Evolutionary conservation across 2,329 filamentous ascomycete genomes (phyloP), one percentile per base, ranked within the genome.

Genomic region (Lecanicillium sp.): DNA sequence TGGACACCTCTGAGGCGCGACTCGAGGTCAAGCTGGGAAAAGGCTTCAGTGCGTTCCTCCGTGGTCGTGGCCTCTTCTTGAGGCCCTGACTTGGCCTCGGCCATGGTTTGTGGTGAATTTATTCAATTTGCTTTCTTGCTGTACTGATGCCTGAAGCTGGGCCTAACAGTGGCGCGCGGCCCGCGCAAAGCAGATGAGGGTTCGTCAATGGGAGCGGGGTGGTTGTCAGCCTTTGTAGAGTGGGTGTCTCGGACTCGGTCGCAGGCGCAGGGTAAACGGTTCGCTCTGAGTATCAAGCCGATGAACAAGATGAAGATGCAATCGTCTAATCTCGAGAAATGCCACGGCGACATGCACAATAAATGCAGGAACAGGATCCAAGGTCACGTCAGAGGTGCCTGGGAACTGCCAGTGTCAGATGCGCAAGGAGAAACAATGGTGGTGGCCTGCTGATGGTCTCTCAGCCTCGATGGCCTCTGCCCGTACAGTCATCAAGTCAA

Each of bases 11-110:
- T 62, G 42, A 74, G 57, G 14, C 71, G 69, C 18, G 65, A 58
- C 36, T 73, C 66, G 45, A 76, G 65, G 54, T 78, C 72, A 35
- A 70, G 68, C 45, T 74, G 64, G 9, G 73, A 73, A 48, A 76
- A 74, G 9, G 73, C 71, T 57, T 78, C 72, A 33, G 74, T 78
- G 56, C 65, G 70, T 59, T 77, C 72, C 50, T 67, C 63, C 43
- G 63, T 64, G 43, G 52, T 62, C 44, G 63, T 63, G 45, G 53
- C 51, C 46, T 53, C 59, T 44, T 60, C 56, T 31, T 59, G 63
- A 47, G 54, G 50, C 51, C 54, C 58, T 42, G 53, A 48, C 48
- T 57, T 65, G 46, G 60, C 56, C 46, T 73, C 68, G 49, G 60
- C 62, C 71, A 75, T 75, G 50, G 50, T 49, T 40, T 48, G 43